phyloP scores from a whole-genome alignment of 2,329 filamentous ascomycete species.

The Fusarium sp. region DNA sequence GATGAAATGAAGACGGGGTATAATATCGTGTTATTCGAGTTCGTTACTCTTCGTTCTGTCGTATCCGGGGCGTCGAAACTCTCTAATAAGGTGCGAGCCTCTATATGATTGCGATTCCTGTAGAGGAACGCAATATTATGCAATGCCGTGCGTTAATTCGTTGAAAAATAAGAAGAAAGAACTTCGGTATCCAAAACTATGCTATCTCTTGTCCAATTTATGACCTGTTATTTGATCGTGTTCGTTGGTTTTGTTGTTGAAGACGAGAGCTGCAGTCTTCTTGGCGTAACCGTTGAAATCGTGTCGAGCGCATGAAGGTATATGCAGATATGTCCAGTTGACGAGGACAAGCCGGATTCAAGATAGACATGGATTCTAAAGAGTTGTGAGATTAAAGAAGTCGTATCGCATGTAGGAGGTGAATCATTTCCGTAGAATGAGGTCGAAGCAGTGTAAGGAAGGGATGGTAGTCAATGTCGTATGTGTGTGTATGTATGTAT shows the following conservation, averaged over 20 bases:
- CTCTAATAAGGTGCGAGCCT: slow-evolving; percentile 42
- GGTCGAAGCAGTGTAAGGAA: background rate
- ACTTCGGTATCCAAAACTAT: slow-evolving; percentile 3
- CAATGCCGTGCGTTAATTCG: slow-evolving; percentile 4
- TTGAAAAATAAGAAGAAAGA: background rate
- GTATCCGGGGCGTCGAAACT: slow-evolving; percentile 35
- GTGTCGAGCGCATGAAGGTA: slow-evolving; percentile 36
- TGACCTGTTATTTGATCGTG: slow-evolving; percentile 1
- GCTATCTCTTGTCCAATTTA: background rate
- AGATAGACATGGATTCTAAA: slow-evolving; percentile 40
- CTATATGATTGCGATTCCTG: background rate
- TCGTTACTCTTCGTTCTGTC: slow-evolving; percentile 5
- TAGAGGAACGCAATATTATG: background rate
- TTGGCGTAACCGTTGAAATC: slow-evolving; percentile 35
- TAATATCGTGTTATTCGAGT: background rate
- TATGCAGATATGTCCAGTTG: slow-evolving; percentile 25
- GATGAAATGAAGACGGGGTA: background rate
- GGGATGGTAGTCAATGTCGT: background rate
- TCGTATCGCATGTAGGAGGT: background rate
- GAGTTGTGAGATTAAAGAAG: slow-evolving; percentile 25
- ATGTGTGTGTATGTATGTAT: background rate
- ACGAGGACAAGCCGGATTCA: slow-evolving; percentile 27
- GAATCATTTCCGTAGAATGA: slow-evolving; percentile 24
- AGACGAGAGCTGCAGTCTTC: slow-evolving; percentile 23
- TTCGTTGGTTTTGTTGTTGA: slow-evolving; percentile 5